Evolutionary conservation across 148 eudicot species (phyloP).

Genomic region (Bassia scoparia): DNA sequence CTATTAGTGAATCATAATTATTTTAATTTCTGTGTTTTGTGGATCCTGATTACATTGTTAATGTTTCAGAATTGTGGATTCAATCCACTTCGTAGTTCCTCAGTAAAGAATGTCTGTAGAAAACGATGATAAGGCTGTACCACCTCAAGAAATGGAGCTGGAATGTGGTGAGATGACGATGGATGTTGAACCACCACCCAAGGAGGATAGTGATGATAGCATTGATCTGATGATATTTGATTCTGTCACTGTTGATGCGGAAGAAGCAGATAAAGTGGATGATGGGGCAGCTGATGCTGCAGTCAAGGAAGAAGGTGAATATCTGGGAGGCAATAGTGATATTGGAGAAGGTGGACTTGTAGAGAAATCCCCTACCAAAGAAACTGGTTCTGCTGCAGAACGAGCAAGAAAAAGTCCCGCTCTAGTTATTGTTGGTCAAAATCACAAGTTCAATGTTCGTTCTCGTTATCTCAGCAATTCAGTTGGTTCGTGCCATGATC

Average conservation of each 20-base stretch:
- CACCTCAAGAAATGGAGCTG: constrained; percentile 20
- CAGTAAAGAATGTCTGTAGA: constrained; percentile 25
- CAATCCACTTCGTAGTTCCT: constrained; percentile 4
- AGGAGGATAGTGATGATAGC: constrained; percentile 8
- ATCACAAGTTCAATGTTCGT: constrained; percentile 28
- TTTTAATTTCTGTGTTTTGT: neutral
- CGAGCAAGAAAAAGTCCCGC: constrained; percentile 26
- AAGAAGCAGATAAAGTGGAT: neutral
- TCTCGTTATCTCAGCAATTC: constrained; percentile 60
- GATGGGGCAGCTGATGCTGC: constrained; percentile 21
- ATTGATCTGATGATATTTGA: constrained; percentile 1
- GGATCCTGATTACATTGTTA: neutral
- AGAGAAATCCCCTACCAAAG: constrained; percentile 14
- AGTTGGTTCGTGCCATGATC: constrained; percentile 72
- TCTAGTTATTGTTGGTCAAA: constrained; percentile 27
- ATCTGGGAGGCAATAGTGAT: constrained; percentile 3
- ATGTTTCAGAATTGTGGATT: constrained; percentile 18
- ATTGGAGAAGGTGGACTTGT: constrained; percentile 14
- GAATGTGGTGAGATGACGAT: constrained; percentile 4
- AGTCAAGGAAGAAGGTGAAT: constrained; percentile 22
- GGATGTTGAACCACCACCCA: neutral
- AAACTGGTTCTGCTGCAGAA: constrained; percentile 3
- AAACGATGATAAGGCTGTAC: constrained; percentile 7
- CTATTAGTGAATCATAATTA: neutral
- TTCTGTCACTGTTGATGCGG: constrained; percentile 1